phyloP scores from a whole-genome alignment of 108 stramenopile genomes.

The Skeletonema tropicum region DNA sequence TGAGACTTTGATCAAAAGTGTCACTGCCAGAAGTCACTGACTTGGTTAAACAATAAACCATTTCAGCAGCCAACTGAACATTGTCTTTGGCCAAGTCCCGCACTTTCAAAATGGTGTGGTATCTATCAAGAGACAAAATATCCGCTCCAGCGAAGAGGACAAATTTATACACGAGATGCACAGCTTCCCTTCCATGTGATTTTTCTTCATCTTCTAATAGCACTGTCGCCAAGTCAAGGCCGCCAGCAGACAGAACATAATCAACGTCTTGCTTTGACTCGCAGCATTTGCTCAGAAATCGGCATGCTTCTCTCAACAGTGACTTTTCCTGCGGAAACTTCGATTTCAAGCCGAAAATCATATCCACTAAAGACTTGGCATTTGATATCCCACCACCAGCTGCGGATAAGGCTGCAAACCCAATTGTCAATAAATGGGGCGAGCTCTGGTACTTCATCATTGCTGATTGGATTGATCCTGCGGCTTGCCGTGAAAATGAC shows the following conservation, averaged over 20 bases:
- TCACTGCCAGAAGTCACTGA: not conserved
- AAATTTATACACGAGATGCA: slow-evolving; percentile 16
- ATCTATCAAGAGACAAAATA: slow-evolving; percentile 2
- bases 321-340: not conserved
- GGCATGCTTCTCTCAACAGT: slow-evolving; percentile 1
- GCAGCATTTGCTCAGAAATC: slow-evolving; percentile 14
- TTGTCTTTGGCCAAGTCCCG: not conserved
- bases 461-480: not conserved
- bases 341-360: not conserved
- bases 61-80: slow-evolving; percentile 13
- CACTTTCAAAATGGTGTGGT: not conserved
- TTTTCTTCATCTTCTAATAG: not conserved
- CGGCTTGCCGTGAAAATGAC: not conserved
- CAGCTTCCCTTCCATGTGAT: not conserved
- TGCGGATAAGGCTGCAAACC: slow-evolving; percentile 7
- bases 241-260: slow-evolving; percentile 4
- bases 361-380: not conserved
- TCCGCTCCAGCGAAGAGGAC: not conserved
- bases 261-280: slow-evolving; percentile 12
- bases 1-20: not conserved
- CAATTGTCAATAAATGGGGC: not conserved
- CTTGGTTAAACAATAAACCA: slow-evolving; percentile 4
- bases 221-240: not conserved
- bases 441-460: not conserved
- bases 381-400: not conserved